Base-by-base conservation (phyloP, 2,329 filamentous ascomycete genomes). In the Lachnellula willkommii region DNA sequence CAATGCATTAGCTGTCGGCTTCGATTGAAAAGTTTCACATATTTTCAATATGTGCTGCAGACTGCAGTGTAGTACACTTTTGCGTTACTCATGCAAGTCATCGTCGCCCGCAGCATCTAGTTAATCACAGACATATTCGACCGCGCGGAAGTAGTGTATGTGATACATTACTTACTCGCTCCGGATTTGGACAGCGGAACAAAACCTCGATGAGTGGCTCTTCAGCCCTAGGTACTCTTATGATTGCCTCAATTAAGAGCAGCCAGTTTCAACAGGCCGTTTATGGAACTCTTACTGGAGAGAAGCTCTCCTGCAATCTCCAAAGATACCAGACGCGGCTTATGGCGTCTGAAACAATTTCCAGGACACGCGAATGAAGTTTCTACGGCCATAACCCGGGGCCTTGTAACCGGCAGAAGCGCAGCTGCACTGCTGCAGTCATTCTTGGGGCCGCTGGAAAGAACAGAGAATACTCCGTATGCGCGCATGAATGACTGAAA, bases 51-150 rank as follows among this genome's bases (percentile, higher is more conserved):
- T 58, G 53, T 58, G 57, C 52, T 57, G 52, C 55, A 47, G 22
- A 57, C 52, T 57, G 52, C 55, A 47, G 22, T 60, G 52, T 49
- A 53, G 46, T 58, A 53, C 47, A 51, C 51, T 61, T 49, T 32
- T 57, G 52, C 53, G 49, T 24, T 51, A 24, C 53, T 40, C 42
- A 61, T 65, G 63, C 63, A 64, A 63, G 63, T 65, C 63, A 65
- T 65, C 58, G 55, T 51, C 55, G 49, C n/a, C 56, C 47, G 53
- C 24, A 47, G 36, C 54, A 52, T 52, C 46, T 36, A 40, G 49
- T 52, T 22, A 28, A 17, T 15, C 11, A 20, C 45, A 42, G 11
- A 20, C 12, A 22, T 40, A 24, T 28, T 43, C 47, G 47, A 40
- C 43, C 9, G 28, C 28, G 28, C 20, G 20, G 20, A 20, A 20